Conservation (phyloP, 768 basidiomycete genomes). For the Pisolithus microcarpus region DNA sequence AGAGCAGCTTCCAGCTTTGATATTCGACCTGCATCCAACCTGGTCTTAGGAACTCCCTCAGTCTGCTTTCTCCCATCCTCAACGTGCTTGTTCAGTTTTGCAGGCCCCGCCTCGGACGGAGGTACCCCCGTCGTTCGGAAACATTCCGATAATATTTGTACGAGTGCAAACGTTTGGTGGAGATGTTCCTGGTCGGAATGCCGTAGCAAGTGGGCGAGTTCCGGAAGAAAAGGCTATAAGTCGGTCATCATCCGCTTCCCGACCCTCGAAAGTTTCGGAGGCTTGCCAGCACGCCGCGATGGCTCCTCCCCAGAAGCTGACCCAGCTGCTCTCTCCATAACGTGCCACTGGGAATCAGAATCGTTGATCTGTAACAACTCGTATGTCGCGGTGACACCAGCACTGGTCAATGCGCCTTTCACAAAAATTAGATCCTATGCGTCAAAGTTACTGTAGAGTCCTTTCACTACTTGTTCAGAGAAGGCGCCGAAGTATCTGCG, state of each 20-base stretch:
- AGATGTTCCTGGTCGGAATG: conserved; percentile 89
- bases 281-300: conserved; percentile 20
- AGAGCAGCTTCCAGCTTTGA: conserved; percentile 61
- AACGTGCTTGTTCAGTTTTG: conserved; percentile 60
- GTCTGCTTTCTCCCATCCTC: conserved; percentile 50
- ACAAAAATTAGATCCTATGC: conserved; percentile 57
- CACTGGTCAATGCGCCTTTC: conserved; percentile 37
- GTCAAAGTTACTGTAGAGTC: conserved; percentile 59
- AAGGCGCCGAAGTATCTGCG: conserved; percentile 72
- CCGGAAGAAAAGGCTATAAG: conserved; percentile 71
- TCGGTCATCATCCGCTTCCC: conserved; percentile 72
- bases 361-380: conserved; percentile 52
- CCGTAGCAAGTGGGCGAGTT: conserved; percentile 81
- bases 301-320: conserved; percentile 16
- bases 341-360: conserved; percentile 59
- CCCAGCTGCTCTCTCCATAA: conserved; percentile 60
- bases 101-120: conserved; percentile 50
- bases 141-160: conserved; percentile 71
- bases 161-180: conserved; percentile 78
- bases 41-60: conserved; percentile 40
- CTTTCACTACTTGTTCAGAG: conserved; percentile 36
- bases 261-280: conserved; percentile 45
- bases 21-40: conserved; percentile 49
- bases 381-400: conserved; percentile 37
- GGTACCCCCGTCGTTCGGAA: no score